Evolutionary conservation across 768 basidiomycete genomes (phyloP).

Genomic region (Psilocybe sp.): DNA sequence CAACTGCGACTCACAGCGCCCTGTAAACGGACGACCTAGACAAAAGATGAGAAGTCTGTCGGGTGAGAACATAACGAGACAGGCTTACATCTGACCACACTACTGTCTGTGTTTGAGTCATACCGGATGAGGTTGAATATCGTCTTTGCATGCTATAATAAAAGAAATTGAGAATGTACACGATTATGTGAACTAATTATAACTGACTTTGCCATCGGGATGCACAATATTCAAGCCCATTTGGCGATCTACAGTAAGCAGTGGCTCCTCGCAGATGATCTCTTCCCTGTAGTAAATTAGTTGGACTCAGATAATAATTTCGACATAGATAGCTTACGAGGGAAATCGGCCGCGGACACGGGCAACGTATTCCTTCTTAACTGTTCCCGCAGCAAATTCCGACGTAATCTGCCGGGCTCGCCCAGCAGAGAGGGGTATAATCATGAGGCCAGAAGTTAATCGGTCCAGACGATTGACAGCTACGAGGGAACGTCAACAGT

Average conservation of each 20-base stretch:
- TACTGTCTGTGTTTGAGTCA: conserved; percentile 76
- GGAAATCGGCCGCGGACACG: conserved; percentile 86
- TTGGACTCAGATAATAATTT: background rate
- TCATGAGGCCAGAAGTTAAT: conserved; percentile 93
- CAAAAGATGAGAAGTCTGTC: conserved; percentile 5
- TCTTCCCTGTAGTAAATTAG: conserved; percentile 53
- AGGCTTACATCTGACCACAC: conserved; percentile 77
- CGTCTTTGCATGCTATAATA: conserved; percentile 75
- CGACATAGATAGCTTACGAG: conserved; percentile 43
- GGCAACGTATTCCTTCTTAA: conserved; percentile 92
- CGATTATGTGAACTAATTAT: background rate
- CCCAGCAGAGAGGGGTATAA: conserved; percentile 72
- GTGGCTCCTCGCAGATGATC: conserved; percentile 78
- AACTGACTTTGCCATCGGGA: conserved; percentile 83
- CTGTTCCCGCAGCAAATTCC: conserved; percentile 79
- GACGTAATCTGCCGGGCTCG: conserved; percentile 68
- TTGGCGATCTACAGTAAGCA: conserved; percentile 91
- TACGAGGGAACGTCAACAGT: conserved; percentile 28
- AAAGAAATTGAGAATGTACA: background rate
- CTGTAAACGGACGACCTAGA: conserved; percentile 83
- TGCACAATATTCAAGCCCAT: conserved; percentile 97
- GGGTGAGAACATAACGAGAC: background rate
- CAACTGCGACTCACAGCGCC: conserved; percentile 67
- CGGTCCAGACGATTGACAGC: conserved; percentile 94
- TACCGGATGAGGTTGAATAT: conserved; percentile 83